Evolutionary conservation across 768 basidiomycete genomes (phyloP), one percentile per base, ranked within the genome.

Genomic region (Mycena albidolilacea): DNA sequence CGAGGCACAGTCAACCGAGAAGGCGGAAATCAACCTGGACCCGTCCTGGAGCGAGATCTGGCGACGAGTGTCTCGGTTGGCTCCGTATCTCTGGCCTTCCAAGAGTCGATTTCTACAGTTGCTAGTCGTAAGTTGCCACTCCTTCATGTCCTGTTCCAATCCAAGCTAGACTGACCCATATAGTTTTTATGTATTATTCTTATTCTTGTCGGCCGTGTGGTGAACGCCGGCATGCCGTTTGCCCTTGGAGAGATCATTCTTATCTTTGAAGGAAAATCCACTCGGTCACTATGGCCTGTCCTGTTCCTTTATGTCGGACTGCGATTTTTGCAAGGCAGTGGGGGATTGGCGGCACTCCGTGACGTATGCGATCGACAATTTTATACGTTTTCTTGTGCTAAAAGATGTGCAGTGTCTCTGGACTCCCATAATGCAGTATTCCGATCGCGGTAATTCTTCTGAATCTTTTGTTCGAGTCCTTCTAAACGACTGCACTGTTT

Each of bases 371-470:
- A 61, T 59, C 12, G 43, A 35, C 44, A 76, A 30, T 14, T 30
- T 30, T 7, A 52, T 58, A 7, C 63, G 8, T 57, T 59, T 23
- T 64, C 48, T 21, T 46, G 38, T 41, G 3, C 38, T 72, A 15
- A 69, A 39, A 10, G 12, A 55, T 19, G 14, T 50, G 72, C 70
- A 93, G 90, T 84, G 88, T 39, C 85, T 96, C 3, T 97, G 95
- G 94, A 89, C 92, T 2, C 95, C 96, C 1, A 93, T 99, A 54
- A 93, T 96, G 89, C 95, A 96, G 81, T 94, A 91, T 80, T 95
- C 94, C 0, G 95, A 97, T 79, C 84, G 92, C 77, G 89, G 90
- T 89, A 74, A 70, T 83, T 67, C 64, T 11, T 15, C 46, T 30
- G 38, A 54, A 52, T 38, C 38, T 7, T 30, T 54, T 19, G 10